Conservation (phyloP, 352 stramenopile species). For the Globisporangium nagaii region DNA sequence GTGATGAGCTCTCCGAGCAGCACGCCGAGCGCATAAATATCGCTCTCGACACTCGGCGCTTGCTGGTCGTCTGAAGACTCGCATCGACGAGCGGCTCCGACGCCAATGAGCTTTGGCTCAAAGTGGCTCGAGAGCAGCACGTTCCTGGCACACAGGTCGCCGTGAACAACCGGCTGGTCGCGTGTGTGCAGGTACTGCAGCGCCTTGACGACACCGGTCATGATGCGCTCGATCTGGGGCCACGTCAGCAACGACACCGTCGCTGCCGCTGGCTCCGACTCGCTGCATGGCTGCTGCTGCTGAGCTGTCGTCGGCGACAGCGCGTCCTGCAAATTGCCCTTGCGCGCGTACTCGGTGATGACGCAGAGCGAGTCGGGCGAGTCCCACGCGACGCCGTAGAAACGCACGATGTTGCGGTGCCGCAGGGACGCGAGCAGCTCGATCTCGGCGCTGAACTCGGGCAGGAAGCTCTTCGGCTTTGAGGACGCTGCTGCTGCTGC, state of each 20-base stretch:
- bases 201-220: slow-evolving; percentile 39
- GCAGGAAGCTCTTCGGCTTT: background rate
- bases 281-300: background rate
- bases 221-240: slow-evolving; percentile 18
- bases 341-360: slow-evolving; percentile 32
- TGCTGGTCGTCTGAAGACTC: background rate
- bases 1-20: slow-evolving; percentile 4
- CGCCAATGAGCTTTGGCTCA: slow-evolving; percentile 7
- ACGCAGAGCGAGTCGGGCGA: slow-evolving; percentile 22
- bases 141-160: slow-evolving; percentile 44
- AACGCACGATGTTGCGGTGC: slow-evolving; percentile 31
- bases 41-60: background rate
- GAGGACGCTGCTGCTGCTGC: background rate
- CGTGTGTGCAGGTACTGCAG: slow-evolving; percentile 61
- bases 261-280: background rate
- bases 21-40: slow-evolving; percentile 7
- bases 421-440: slow-evolving; percentile 35
- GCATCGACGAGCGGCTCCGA: background rate
- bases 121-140: slow-evolving; percentile 24
- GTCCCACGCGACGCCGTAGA: slow-evolving; percentile 37
- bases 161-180: slow-evolving; percentile 24
- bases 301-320: no score
- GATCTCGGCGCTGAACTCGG: slow-evolving; percentile 43
- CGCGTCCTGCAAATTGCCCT: slow-evolving; percentile 21
- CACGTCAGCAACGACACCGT: slow-evolving; percentile 25